Evolutionary conservation across 2,329 filamentous ascomycete genomes (phyloP), one percentile per base, ranked within the genome.

Genomic region (Bipolaris sorokiniana): DNA sequence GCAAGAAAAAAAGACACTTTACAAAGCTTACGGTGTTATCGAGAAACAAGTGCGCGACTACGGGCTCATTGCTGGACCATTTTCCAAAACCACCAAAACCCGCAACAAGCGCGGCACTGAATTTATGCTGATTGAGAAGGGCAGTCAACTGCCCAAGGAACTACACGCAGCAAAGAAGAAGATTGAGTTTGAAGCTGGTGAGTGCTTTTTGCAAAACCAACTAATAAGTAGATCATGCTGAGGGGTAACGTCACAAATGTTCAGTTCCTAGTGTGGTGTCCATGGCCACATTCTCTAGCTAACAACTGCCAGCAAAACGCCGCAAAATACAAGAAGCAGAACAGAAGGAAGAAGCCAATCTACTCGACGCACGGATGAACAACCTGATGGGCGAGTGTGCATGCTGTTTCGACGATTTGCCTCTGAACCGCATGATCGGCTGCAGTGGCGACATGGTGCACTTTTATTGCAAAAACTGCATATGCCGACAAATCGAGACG

Each of bases 391-490:
- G 80, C 10, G 90, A 94, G 64, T 96, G 79, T 65, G 83, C 82
- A 41, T 92, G 90, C 68, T 96, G 92, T 74, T 95, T 84, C 67
- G 80, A 81, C 6, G 87, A 92, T 3, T 81, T 82, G 48, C 82
- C 90, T 1, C 74, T 86, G 44, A 90, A 90, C 64, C 83, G 87
- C 46, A 86, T 91, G 79, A 82, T 91, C 1, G 80, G 85, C 61
- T 96, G 92, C 72, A 77, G 86, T 48, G 86, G 83, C 15, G 79
- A 83, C 0, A 65, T 71, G 0, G 63, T 77, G 1, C 90, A 93
- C 64, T 85, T 83, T 69, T 93, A 94, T 73, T 96, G 92, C 73
- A 80, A 81, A 45, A 76, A 77, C 1, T 96, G 92, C 69, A 82
- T 87, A 5, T 84, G 80, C 54, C 83, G 75, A 20, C 87, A 87